Evolutionary conservation across 2,329 filamentous ascomycete genomes (phyloP).

Genomic region (Emydomyces testavorans): DNA sequence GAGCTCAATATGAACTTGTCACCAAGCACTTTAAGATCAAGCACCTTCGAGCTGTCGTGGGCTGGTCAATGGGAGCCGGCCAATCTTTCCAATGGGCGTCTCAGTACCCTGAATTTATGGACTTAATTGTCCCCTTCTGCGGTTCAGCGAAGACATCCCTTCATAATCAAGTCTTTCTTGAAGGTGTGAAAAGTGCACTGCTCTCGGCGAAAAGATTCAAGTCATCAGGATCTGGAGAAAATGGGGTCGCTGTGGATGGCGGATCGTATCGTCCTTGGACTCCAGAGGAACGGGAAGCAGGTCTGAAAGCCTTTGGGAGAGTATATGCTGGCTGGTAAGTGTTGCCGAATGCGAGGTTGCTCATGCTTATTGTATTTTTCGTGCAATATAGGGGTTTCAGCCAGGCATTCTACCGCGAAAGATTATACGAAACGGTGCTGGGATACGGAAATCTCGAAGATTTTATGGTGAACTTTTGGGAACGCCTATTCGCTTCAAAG

Average conservation of each 20-base stretch:
- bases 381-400: conserved; percentile 52
- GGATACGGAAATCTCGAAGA: conserved; percentile 59
- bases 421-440: conserved; percentile 52
- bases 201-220: conserved; percentile 45
- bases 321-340: conserved; percentile 61
- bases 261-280: conserved; percentile 41
- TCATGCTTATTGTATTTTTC: not conserved
- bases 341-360: not conserved
- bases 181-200: conserved; percentile 51
- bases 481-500: conserved; percentile 59
- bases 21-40: conserved; percentile 50
- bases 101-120: conserved; percentile 54
- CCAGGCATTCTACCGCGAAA: conserved; percentile 65
- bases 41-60: conserved; percentile 51
- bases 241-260: conserved; percentile 31
- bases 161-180: conserved; percentile 58
- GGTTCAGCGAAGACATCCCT: conserved; percentile 52
- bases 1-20: conserved; percentile 54
- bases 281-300: conserved; percentile 42
- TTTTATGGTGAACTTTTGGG: conserved; percentile 67
- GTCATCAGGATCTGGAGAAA: conserved; percentile 43
- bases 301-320: conserved; percentile 59
- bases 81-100: conserved; percentile 56
- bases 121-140: conserved; percentile 55
- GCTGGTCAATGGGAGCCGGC: conserved; percentile 60